A percentile compares a stretch with the other conserved stretches of the same genome.
phyloP scores from a whole-genome alignment of 495 filamentous ascomycete genomes.

The Amniculicola lignicola region DNA sequence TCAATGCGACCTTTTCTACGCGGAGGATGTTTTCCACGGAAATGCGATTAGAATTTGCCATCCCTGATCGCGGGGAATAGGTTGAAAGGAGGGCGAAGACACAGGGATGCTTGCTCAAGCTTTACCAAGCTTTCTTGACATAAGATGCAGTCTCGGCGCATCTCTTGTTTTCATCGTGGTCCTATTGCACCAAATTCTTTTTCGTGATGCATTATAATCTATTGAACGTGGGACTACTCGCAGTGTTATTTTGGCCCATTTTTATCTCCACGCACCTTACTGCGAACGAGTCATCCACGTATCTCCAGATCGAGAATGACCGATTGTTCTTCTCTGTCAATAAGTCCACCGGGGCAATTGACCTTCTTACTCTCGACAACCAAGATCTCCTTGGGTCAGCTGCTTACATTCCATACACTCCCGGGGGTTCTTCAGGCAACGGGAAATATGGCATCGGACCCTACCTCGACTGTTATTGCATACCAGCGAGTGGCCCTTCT shows the following conservation, averaged over 20 bases:
- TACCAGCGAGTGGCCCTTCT: conserved; percentile 33
- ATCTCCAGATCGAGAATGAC: conserved; percentile 48
- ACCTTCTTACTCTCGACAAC: conserved; percentile 47
- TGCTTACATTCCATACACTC: conserved; percentile 15
- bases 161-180: not conserved
- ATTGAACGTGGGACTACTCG: not conserved
- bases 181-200: too few species aligned
- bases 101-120: not conserved
- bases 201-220: too few species aligned
- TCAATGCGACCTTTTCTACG: not conserved
- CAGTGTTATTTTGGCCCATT: not conserved
- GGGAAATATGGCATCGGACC: conserved; percentile 41
- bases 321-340: conserved; percentile 47
- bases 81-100: not conserved
- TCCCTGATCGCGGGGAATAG: too few species aligned
- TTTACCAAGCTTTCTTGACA: not conserved
- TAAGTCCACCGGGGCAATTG: conserved; percentile 47
- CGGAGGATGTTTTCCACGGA: not conserved
- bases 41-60: too few species aligned
- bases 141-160: not conserved
- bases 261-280: conserved; percentile 21
- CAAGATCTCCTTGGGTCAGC: conserved; percentile 49
- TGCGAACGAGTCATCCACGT: conserved; percentile 33
- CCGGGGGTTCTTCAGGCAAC: conserved; percentile 42
- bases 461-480: conserved; percentile 60